Evolutionary conservation across 2,329 filamentous ascomycete genomes (phyloP).

Genomic region (Paraphoma sp.): DNA sequence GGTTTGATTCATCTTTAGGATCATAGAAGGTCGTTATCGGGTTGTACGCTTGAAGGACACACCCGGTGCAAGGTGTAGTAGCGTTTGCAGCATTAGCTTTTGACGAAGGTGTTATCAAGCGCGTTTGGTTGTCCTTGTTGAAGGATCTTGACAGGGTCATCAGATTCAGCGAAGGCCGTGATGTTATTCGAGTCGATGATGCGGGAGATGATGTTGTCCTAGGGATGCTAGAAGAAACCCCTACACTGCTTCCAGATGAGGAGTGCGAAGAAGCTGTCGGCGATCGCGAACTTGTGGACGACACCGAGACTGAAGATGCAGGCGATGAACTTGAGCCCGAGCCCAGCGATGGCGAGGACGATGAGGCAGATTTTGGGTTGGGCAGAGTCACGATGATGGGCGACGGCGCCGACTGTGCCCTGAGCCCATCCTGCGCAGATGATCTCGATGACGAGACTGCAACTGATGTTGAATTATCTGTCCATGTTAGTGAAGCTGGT

Average conservation of each 20-base stretch:
- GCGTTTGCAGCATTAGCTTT: slow-evolving; percentile 2
- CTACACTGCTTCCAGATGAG: not conserved
- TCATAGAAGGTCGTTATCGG: slow-evolving; percentile 31
- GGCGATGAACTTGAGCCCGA: not conserved
- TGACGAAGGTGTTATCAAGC: not conserved
- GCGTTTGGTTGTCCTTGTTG: not conserved
- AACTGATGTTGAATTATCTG: slow-evolving; percentile 12
- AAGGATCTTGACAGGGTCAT: not conserved
- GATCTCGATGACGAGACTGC: slow-evolving; percentile 2
- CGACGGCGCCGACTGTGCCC: slow-evolving; percentile 3
- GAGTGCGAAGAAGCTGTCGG: not conserved
- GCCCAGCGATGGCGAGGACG: not conserved
- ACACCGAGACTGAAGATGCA: not conserved
- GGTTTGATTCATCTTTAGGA: slow-evolving; percentile 2
- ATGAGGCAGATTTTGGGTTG: not conserved
- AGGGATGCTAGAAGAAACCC: not conserved
- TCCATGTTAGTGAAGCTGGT: slow-evolving; percentile 1
- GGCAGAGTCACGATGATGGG: not conserved
- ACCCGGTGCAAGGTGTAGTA: slow-evolving; percentile 36
- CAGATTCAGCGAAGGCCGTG: not conserved
- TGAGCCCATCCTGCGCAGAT: not conserved
- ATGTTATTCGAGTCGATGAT: not conserved
- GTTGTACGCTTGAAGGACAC: slow-evolving; percentile 31
- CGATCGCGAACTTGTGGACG: not conserved
- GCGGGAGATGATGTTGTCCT: not conserved